Conservation (phyloP, 208 protist genomes). For the Leishmania tarentolae region DNA sequence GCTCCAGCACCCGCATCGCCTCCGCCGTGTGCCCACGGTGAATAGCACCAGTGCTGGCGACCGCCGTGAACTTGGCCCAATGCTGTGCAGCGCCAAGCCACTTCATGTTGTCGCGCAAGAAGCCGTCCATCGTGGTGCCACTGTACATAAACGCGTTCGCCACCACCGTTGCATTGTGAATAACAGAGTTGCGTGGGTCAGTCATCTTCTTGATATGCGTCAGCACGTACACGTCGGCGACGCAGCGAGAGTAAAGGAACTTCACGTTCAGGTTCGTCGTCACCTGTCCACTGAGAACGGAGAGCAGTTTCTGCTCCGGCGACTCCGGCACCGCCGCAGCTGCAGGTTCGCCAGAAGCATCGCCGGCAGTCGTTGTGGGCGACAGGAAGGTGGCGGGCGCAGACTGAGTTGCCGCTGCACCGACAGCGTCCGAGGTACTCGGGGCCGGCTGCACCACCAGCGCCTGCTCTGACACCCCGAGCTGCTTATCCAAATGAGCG, state of each 20-base stretch:
- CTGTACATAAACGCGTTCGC: conserved; percentile 97
- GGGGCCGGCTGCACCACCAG: conserved; percentile 17
- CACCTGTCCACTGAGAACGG: conserved; percentile 83
- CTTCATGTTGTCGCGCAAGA: conserved; percentile 97
- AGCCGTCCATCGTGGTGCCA: conserved; percentile 98
- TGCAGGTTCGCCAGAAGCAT: neutral
- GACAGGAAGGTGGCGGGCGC: neutral
- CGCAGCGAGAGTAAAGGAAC: conserved; percentile 96
- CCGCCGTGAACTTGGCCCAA: conserved; percentile 98
- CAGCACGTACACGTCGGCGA: conserved; percentile 94
- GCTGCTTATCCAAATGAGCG: conserved; percentile 40
- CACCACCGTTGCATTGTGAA: conserved; percentile 96
- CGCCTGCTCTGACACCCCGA: conserved; percentile 7
- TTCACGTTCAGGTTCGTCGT: conserved; percentile 94
- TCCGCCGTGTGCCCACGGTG: conserved; percentile 95
- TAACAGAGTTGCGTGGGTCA: conserved; percentile 66
- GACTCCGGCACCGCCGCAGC: conserved; percentile 11
- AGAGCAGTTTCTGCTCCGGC: conserved; percentile 66
- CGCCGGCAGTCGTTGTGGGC: neutral
- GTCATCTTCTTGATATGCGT: conserved; percentile 95
- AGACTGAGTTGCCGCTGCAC: neutral
- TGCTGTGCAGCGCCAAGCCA: conserved; percentile 96
- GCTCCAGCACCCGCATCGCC: conserved; percentile 85
- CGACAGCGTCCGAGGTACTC: neutral
- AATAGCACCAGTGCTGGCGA: conserved; percentile 97